Percentiles rank a stretch among this genome's conserved stretches.
phyloP scores from a whole-genome alignment of 2,329 filamentous ascomycete species.

The Pseudogymnoascus sp. region DNA sequence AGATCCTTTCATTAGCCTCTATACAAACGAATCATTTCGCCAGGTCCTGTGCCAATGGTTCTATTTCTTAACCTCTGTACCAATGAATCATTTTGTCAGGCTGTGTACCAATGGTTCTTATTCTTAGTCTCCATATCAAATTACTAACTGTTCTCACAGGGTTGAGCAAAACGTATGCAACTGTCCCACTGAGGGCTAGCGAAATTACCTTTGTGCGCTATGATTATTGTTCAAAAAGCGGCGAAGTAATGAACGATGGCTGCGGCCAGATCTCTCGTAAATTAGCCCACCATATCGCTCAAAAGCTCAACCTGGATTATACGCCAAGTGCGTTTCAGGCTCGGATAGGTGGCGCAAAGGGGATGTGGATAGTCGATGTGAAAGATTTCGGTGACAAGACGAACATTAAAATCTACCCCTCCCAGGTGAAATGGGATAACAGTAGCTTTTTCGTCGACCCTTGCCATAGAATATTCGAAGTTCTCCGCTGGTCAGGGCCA shows the following conservation, averaged over 20 bases:
- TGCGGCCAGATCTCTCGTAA: constrained; percentile 55
- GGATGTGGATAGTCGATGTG: constrained; percentile 60
- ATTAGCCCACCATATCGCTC: constrained; percentile 45
- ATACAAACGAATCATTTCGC: neutral
- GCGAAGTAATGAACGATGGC: constrained; percentile 55
- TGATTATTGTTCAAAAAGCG: constrained; percentile 34
- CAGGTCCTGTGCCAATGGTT: neutral
- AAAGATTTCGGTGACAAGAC: constrained; percentile 36
- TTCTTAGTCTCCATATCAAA: neutral
- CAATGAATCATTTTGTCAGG: neutral
- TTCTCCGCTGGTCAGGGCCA: constrained; percentile 40
- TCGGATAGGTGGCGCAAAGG: constrained; percentile 65
- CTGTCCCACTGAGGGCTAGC: constrained; percentile 35
- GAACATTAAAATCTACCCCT: constrained; percentile 59
- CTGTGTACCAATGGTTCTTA: neutral
- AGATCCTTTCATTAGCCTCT: neutral
- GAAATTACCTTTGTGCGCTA: constrained; percentile 36
- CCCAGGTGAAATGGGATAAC: constrained; percentile 60
- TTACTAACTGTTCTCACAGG: constrained; percentile 9
- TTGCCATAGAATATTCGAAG: constrained; percentile 55
- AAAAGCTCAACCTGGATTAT: constrained; percentile 40
- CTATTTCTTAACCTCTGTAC: neutral
- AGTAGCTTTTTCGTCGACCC: constrained; percentile 30
- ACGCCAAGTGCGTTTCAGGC: constrained; percentile 59
- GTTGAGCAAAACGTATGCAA: constrained; percentile 35